A percentile compares a stretch with the other conserved stretches of the same genome.
phyloP scores from a whole-genome alignment of 2,329 filamentous ascomycete species.

The Gyromitra esculenta region DNA sequence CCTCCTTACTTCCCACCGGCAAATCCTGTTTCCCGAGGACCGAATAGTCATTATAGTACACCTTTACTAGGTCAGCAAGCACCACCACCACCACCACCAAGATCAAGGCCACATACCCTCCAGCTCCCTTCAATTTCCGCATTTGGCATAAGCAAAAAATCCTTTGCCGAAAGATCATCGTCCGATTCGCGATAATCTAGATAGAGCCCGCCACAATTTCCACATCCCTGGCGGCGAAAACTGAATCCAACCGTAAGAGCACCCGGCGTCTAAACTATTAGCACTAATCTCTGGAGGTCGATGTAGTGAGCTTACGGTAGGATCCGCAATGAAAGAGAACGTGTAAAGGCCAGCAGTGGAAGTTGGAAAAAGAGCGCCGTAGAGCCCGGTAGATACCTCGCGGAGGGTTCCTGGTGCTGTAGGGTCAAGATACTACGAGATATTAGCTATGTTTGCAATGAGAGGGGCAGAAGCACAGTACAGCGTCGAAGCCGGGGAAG shows the following conservation, averaged over 20 bases:
- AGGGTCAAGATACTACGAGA: background rate
- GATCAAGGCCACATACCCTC: background rate
- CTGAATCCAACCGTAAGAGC: slow-evolving; percentile 1
- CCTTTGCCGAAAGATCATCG: background rate
- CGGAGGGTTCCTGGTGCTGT: background rate
- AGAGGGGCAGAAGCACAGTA: background rate
- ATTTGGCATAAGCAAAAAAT: slow-evolving; percentile 11
- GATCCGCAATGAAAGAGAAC: background rate
- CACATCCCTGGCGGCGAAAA: slow-evolving; percentile 13
- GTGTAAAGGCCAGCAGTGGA: background rate
- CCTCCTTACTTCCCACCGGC: too few relatives aligned
- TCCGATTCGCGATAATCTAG: background rate
- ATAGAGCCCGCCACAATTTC: slow-evolving; percentile 21
- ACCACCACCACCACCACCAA: background rate
- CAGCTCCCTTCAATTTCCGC: background rate
- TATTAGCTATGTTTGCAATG: background rate
- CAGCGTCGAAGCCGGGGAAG: slow-evolving; percentile 1
- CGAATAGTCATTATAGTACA: too few relatives aligned
- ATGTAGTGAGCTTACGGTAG: background rate
- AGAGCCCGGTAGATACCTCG: background rate
- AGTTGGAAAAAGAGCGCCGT: slow-evolving; percentile 6
- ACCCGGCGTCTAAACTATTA: background rate
- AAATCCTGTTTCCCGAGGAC: too few relatives aligned
- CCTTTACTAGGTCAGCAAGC: background rate
- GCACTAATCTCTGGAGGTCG: too few relatives aligned